A percentile compares a stretch with the other conserved stretches of the same genome.
Conservation (phyloP, 805 yeast species). For the Candida pini region DNA sequence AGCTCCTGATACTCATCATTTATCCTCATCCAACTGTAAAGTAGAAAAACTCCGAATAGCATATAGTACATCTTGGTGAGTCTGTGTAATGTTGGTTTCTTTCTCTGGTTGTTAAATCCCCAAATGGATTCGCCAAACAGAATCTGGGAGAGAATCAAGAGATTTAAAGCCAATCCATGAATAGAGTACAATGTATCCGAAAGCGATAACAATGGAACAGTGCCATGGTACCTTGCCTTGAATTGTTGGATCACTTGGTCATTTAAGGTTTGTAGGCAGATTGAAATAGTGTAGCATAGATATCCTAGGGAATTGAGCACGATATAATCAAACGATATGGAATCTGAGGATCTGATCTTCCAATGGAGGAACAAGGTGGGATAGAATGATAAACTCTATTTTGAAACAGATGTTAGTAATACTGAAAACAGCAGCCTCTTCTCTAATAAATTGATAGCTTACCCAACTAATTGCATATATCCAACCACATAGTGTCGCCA, state of each 20-base stretch:
- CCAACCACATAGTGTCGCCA: conserved; percentile 24
- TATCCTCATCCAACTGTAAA: conserved; percentile 9
- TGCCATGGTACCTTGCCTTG: conserved; percentile 25
- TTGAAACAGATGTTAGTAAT: too few relatives aligned
- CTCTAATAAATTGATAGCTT: too few relatives aligned
- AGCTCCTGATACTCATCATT: conserved; percentile 21
- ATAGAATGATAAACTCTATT: conserved; percentile 42
- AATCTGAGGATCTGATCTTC: conserved; percentile 37
- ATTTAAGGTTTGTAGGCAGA: conserved; percentile 36
- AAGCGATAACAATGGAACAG: conserved; percentile 35
- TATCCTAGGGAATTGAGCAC: conserved; percentile 44
- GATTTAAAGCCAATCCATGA: conserved; percentile 41
- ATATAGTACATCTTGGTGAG: conserved; percentile 16
- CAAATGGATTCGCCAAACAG: conserved; percentile 28
- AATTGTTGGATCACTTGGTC: conserved; percentile 28
- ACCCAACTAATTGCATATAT: conserved; percentile 25
- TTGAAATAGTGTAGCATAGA: conserved; percentile 35
- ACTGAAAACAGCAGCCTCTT: too few relatives aligned
- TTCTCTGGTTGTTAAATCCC: conserved; percentile 29
- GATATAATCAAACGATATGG: conserved; percentile 44
- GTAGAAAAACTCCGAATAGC: conserved; percentile 8
- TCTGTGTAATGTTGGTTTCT: conserved; percentile 19
- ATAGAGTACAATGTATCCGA: conserved; percentile 42
- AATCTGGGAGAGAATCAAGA: conserved; percentile 35
- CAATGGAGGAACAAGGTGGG: conserved; percentile 41